A percentile compares a stretch with the other conserved stretches of the same genome.
Conservation (phyloP, 495 filamentous ascomycete species). For the Staphylotrichum longicolle region DNA sequence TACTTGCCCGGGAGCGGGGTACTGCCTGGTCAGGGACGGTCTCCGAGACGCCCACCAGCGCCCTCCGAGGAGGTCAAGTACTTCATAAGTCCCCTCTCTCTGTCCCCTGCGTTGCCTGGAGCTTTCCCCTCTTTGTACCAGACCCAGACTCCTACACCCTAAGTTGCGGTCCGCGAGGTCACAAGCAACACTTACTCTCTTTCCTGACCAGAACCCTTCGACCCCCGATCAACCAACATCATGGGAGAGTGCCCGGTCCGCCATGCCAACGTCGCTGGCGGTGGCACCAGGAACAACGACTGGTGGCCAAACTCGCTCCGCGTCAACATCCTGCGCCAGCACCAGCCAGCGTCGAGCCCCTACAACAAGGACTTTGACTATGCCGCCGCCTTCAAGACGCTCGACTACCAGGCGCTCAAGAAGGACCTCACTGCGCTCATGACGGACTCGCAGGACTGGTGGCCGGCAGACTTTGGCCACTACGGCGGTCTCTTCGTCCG, state of each 20-base stretch:
- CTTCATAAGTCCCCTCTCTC: background rate
- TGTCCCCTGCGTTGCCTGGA: no score
- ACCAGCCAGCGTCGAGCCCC: constrained; percentile 60
- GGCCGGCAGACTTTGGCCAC: constrained; percentile 75
- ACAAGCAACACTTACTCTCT: background rate
- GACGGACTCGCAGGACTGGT: constrained; percentile 74
- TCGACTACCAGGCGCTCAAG: constrained; percentile 71
- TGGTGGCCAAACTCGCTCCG: constrained; percentile 68
- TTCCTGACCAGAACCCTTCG: background rate
- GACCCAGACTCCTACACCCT: no score
- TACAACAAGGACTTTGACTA: constrained; percentile 63
- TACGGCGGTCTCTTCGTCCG: constrained; percentile 75
- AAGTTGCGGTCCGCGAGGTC: background rate
- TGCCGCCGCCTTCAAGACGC: constrained; percentile 62
- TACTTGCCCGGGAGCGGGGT: constrained; percentile 13
- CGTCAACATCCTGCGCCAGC: constrained; percentile 70
- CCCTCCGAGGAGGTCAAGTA: background rate
- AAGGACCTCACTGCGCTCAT: constrained; percentile 63
- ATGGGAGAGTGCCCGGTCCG: constrained; percentile 52
- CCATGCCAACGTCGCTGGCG: constrained; percentile 56
- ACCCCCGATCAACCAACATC: constrained; percentile 6
- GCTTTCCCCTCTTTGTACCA: background rate
- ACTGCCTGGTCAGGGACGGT: background rate
- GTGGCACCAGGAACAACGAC: constrained; percentile 60
- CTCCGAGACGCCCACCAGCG: background rate